Conservation (phyloP, 2,329 filamentous ascomycete species). For the Ceratocystis harringtonii region DNA sequence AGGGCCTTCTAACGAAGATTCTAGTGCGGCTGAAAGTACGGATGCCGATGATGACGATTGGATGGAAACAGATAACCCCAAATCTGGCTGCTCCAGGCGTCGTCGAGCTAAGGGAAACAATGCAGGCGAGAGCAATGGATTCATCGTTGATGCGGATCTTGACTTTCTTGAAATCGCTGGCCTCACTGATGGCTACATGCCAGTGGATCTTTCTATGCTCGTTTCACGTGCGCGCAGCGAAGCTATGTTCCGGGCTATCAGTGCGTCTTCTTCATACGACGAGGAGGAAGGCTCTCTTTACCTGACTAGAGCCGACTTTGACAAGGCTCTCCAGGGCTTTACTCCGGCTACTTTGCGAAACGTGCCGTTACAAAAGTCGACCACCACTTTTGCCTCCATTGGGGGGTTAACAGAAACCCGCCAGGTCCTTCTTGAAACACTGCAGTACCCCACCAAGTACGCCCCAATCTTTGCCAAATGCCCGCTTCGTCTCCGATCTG, state of each 20-base stretch:
- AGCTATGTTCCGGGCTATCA: conserved; percentile 72
- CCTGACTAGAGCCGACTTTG: conserved; percentile 63
- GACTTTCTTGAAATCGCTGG: conserved; percentile 89
- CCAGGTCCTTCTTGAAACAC: conserved; percentile 80
- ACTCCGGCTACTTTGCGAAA: conserved; percentile 90
- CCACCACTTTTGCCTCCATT: conserved; percentile 82
- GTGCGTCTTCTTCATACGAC: conserved; percentile 28
- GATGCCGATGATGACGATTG: conserved; percentile 45
- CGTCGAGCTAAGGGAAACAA: conserved; percentile 23
- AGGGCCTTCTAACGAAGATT: conserved; percentile 33
- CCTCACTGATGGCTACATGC: conserved; percentile 95
- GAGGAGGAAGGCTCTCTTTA: conserved; percentile 38
- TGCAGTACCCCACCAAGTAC: conserved; percentile 95
- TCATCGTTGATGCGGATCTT: conserved; percentile 58
- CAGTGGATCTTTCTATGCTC: conserved; percentile 75
- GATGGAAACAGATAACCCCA: conserved; percentile 57
- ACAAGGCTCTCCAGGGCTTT: conserved; percentile 74
- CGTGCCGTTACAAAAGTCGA: conserved; percentile 83
- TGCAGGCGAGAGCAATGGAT: conserved; percentile 37
- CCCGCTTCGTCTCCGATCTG: conserved; percentile 83
- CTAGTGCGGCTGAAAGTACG: conserved; percentile 26
- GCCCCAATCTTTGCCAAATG: conserved; percentile 95
- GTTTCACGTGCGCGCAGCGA: conserved; percentile 82
- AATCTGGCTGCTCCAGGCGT: conserved; percentile 23
- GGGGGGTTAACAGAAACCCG: conserved; percentile 77